Evolutionary conservation across 2,329 filamentous ascomycete species (phyloP).

Genomic region (Alternaria sp.): DNA sequence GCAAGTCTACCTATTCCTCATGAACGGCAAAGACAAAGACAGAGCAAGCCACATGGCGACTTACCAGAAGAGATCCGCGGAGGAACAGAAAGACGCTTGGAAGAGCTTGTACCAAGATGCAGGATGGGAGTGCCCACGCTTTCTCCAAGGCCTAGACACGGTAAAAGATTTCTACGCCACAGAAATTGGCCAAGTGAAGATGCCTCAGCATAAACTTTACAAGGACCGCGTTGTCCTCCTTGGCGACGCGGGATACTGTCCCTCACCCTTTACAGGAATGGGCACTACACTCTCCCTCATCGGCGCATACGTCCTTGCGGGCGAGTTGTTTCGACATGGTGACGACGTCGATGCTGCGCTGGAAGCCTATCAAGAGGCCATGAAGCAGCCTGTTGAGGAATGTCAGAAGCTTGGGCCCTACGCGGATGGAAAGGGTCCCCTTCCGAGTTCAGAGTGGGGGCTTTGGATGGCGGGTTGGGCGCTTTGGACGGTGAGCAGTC

Average conservation of each 20-base stretch:
- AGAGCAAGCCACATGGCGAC: slow-evolving; percentile 9
- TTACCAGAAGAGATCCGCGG: slow-evolving; percentile 41
- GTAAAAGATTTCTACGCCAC: slow-evolving; percentile 59
- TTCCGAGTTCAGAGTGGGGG: slow-evolving; percentile 2
- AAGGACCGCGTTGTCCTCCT: slow-evolving; percentile 60
- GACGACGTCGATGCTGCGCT: slow-evolving; percentile 30
- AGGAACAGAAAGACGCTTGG: slow-evolving; percentile 53
- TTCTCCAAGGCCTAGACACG: slow-evolving; percentile 54
- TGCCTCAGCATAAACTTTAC: slow-evolving; percentile 51
- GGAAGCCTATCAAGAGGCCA: slow-evolving; percentile 30
- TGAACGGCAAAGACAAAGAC: slow-evolving; percentile 8
- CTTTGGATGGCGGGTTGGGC: not conserved
- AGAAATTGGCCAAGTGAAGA: slow-evolving; percentile 56
- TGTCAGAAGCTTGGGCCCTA: slow-evolving; percentile 23
- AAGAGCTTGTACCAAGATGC: slow-evolving; percentile 45
- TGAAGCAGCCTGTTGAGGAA: slow-evolving; percentile 30
- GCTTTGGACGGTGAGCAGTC: not conserved
- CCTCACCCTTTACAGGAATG: slow-evolving; percentile 31
- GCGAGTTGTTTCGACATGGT: slow-evolving; percentile 36
- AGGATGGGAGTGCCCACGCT: slow-evolving; percentile 56
- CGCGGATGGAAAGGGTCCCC: not conserved
- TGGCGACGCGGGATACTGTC: slow-evolving; percentile 60
- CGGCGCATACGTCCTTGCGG: slow-evolving; percentile 52
- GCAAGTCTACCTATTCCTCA: slow-evolving; percentile 36
- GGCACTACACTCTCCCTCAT: slow-evolving; percentile 47